Conservation (phyloP, 345 rosid genomes). For the Corymbia maculata region DNA sequence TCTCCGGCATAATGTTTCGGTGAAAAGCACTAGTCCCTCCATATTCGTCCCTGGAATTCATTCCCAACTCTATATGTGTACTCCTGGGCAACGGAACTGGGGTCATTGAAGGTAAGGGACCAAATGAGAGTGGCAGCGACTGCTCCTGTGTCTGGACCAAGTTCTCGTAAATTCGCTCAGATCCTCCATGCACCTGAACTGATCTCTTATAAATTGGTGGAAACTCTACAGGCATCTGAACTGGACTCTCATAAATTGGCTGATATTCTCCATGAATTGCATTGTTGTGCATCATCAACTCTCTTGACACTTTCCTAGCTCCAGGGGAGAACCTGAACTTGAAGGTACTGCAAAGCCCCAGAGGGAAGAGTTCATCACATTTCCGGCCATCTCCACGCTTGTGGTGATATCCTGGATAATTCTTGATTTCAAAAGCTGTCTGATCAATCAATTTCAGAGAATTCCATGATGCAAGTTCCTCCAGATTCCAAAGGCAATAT, state of each 20-base stretch:
- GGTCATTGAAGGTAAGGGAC: background rate
- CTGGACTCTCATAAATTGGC: background rate
- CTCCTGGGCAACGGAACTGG: background rate
- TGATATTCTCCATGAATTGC: background rate
- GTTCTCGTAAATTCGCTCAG: background rate
- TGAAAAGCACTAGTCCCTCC: background rate
- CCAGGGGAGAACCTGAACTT: conserved; percentile 14
- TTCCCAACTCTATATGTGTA: background rate
- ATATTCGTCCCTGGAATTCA: background rate
- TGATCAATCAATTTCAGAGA: conserved; percentile 5
- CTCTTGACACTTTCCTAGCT: background rate
- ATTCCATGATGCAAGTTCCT: conserved; percentile 30
- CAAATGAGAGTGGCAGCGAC: background rate
- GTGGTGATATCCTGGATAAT: conserved; percentile 42
- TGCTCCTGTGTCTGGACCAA: background rate
- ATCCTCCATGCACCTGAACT: background rate
- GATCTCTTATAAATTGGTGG: background rate
- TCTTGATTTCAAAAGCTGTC: conserved; percentile 19
- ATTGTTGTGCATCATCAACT: background rate
- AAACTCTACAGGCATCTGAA: background rate
- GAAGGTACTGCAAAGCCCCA: conserved; percentile 46
- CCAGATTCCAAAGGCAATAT: conserved; percentile 38
- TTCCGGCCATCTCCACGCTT: conserved; percentile 39
- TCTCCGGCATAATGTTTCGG: background rate
- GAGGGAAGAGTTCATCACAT: conserved; percentile 39